Evolutionary conservation across 2,329 filamentous ascomycete species (phyloP), one percentile per base, ranked within the genome.

Genomic region (Decorospora gaudefroyi): DNA sequence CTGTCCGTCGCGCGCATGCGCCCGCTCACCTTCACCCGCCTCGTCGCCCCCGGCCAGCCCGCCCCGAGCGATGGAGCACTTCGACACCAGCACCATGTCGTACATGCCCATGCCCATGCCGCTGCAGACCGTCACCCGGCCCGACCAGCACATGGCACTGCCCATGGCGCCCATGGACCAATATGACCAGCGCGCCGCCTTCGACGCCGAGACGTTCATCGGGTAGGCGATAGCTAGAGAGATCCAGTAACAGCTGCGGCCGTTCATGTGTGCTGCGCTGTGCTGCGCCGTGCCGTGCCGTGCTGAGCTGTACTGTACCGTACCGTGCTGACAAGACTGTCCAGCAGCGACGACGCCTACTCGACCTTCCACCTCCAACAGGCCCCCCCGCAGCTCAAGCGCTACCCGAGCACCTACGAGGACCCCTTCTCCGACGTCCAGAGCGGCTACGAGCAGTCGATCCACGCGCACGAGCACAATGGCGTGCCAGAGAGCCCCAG

Each of bases 51-150:
- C 53, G 57, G 59, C 58, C 51, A 51, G 39, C 42, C 53, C 41
- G 52, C 51, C 46, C 44, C 49, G 51, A 64, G 64, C 57, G 46
- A 74, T 74, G 72, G 80, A 82, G 62, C 76, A 78, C 67, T 83
- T 79, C 70, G 80, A 83, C 65, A 78, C 78, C 55, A 77, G 79
- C 70, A 75, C 78, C 65, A 82, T 84, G 81, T 78, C 79, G 59
- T 85, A 83, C 61, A 69, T 83, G 69, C 75, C 78, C 42, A 78
- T 76, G 55, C 78, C 80, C 52, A 73, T 83, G 64, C 76, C 77
- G 42, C 76, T 83, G 49, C 74, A 77, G 34, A 76, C 77, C 64
- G 72, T 79, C 35, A 74, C 76, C 39, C 71, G 72, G 42, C 61
- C 61, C 28, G 68, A 71, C 53, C 66, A 64, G 45, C 65, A 68